Conservation (phyloP, 169 alveolate species). For the Plasmodium gallinaceum region DNA sequence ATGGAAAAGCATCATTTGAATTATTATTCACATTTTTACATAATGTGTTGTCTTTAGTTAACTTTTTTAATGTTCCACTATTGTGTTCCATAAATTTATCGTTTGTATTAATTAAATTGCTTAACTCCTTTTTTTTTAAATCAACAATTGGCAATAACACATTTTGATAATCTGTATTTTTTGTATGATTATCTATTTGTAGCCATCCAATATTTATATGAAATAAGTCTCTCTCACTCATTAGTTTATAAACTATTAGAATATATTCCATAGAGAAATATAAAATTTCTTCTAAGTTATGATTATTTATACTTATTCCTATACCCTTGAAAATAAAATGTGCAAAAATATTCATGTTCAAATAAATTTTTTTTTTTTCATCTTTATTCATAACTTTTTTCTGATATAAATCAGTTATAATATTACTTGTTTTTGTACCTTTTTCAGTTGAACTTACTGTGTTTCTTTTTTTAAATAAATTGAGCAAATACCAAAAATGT, state of each 20-base stretch:
- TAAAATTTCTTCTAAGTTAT: conserved; percentile 73
- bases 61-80: neutral
- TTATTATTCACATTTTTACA: neutral
- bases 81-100: neutral
- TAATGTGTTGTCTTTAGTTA: neutral
- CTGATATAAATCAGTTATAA: conserved; percentile 38
- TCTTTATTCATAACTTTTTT: conserved; percentile 33
- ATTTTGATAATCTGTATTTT: conserved; percentile 67
- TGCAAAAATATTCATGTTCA: conserved; percentile 59
- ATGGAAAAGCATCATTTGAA: conserved; percentile 20
- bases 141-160: conserved; percentile 66
- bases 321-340: conserved; percentile 74
- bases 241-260: conserved; percentile 52
- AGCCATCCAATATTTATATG: conserved; percentile 74
- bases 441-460: conserved; percentile 3
- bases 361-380: conserved; percentile 14
- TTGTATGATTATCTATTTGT: conserved; percentile 76
- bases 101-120: neutral
- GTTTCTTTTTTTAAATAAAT: conserved; percentile 58
- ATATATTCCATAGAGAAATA: conserved; percentile 73
- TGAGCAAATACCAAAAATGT: conserved; percentile 23
- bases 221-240: conserved; percentile 60
- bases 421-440: conserved; percentile 11
- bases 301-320: conserved; percentile 70
- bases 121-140: conserved; percentile 7